Percentiles rank a stretch among this genome's conserved stretches.
Conservation (phyloP, 495 filamentous ascomycete genomes). For the Sordaria brevicollis region DNA sequence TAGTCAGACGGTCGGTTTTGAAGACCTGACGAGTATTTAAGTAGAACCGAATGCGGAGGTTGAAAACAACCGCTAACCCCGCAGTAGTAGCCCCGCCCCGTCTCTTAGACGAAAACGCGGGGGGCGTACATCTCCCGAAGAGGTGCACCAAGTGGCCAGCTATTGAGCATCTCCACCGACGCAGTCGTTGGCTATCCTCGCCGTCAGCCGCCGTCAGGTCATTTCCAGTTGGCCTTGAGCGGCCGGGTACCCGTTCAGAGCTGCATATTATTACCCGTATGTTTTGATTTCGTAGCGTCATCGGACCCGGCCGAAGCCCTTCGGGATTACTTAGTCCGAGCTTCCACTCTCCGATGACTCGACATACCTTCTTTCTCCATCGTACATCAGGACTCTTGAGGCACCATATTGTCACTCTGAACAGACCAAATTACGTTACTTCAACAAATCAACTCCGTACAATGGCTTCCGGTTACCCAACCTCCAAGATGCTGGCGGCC, state of each 20-base stretch:
- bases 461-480: conserved; percentile 5
- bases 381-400: background rate
- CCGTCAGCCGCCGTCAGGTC: background rate
- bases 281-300: background rate
- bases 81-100: background rate
- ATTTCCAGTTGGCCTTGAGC: background rate
- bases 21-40: no score
- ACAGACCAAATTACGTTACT: background rate
- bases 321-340: background rate
- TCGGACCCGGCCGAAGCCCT: background rate
- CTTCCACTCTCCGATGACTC: conserved; percentile 2
- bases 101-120: background rate
- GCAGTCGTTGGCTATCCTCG: background rate
- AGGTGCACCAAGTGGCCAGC: background rate
- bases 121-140: background rate
- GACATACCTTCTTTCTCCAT: background rate
- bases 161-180: background rate
- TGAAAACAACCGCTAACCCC: background rate
- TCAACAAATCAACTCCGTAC: background rate
- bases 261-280: background rate
- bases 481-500: conserved; percentile 48
- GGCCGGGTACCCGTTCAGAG: background rate
- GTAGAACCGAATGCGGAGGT: background rate
- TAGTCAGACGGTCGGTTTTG: no score
- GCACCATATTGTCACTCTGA: background rate